Base-by-base conservation (phyloP, 108 stramenopile genomes). In the Parietichytrium sp. region DNA sequence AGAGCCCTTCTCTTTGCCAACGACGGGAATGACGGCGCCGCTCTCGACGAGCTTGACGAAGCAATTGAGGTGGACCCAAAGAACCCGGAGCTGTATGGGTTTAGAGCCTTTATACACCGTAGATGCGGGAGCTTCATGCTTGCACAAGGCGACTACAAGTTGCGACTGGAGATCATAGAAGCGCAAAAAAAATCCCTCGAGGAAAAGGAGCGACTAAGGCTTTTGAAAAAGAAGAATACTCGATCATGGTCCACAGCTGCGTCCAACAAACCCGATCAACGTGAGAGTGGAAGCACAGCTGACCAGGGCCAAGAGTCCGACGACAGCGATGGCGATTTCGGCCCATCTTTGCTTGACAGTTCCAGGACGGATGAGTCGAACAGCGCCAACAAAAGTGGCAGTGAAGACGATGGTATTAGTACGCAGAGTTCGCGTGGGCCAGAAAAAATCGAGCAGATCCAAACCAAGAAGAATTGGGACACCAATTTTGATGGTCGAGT, bases 131-230 rank as follows among this genome's bases (percentile, higher is more conserved):
- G 45, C 10, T 72, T 72, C 20, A 42, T 42, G 38, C 61, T 33
- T 25, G 61, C 61, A 10, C 61, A 72, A 27, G 61, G 45, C 0
- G 61, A 72, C 2, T 72, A 72, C 61, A 72, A 72, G 42, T n/a
- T 13, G 38, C 33, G 33, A 25, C 61, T 72, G 16, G 20, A 25
- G 33, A 16, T n/a, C 13, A n/a, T 10, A 1, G 33, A 36, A 42
- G 38, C 36, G 20, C 16, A 45, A 42, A n/a, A 23, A 6, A 38
- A 6, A 20, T 33, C 61, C 10, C 6, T 33, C 8, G 61, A 33
- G 6, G 33, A 72, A 0, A 36, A 45, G 33, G 61, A 72, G 20
- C 36, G 61, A 20, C 61, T 33, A 10, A 33, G 61, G 42, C 61
- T 45, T n/a, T n/a, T 72, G 33, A 2, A 42, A n/a, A 42, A 42